A percentile compares a stretch with the other conserved stretches of the same genome.
phyloP scores from a whole-genome alignment of 352 stramenopile species.

The Phytophthora pisi region DNA sequence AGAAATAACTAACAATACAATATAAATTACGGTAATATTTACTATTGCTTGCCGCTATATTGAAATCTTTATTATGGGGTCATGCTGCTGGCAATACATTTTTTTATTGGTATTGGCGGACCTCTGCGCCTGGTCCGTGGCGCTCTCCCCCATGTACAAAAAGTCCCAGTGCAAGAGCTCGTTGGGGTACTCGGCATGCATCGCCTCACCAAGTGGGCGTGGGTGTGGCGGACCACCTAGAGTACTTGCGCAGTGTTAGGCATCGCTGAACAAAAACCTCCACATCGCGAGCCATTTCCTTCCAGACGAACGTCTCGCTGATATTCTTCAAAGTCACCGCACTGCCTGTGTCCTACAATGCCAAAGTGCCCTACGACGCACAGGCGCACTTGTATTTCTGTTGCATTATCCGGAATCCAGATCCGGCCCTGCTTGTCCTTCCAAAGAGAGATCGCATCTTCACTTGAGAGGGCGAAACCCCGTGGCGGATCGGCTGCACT shows the following conservation, averaged over 20 bases:
- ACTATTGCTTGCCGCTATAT: no score
- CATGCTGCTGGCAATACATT: no score
- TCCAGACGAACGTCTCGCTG: background rate
- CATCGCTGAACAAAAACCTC: slow-evolving; percentile 19
- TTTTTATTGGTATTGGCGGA: no score
- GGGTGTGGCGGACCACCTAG: background rate
- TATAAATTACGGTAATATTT: no score
- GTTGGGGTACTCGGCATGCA: slow-evolving; percentile 10
- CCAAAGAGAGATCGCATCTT: background rate
- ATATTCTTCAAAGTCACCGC: slow-evolving; percentile 9
- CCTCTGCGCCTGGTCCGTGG: no score
- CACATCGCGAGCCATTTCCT: background rate
- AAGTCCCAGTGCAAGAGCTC: background rate
- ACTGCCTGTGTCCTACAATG: slow-evolving; percentile 22
- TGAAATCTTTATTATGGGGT: no score
- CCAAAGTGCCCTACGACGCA: slow-evolving; percentile 35
- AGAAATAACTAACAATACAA: no score
- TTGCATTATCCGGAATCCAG: slow-evolving; percentile 8
- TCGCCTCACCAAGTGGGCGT: slow-evolving; percentile 9
- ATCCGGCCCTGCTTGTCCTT: background rate
- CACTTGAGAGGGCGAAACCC: background rate
- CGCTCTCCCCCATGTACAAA: background rate
- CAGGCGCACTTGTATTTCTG: slow-evolving; percentile 24
- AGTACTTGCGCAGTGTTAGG: slow-evolving; percentile 20
- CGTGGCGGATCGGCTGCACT: background rate